Base-by-base conservation (phyloP, 257 asterid genomes). In the Nicotiana paniculata region DNA sequence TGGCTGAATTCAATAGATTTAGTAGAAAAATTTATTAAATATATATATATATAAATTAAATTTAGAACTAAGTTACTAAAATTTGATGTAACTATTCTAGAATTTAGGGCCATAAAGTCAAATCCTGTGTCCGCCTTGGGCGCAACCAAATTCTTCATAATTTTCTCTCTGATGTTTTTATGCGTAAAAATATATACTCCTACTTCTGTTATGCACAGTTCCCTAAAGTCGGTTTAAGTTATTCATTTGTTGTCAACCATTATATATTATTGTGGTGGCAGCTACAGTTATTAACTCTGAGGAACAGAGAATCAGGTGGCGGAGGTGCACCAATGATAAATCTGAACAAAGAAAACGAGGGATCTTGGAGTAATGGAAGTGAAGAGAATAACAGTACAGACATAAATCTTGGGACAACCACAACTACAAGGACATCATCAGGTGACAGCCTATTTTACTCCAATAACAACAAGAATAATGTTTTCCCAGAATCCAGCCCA, bases 361-460 rank as follows among this genome's bases (percentile, higher is more conserved):
- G 95, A 7, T 87, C 95, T 0, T 91, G 97, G 98, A 90, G 96
- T 89, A 90, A 90, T 62, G 97, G 88, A 79, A 93, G 95, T 77
- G 93, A 90, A n/a, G 90, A 83, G 85, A 90, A 90, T 28, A 90
- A 82, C 87, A 91, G 91, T 54, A 86, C 87, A 13, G 96, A 91
- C 33, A 89, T 91, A 51, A 91, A 91, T 77, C 86, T 93, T 24
- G 88, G 85, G 12, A 83, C 86, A 2, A 61, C 80, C 9, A 85
- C 87, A 33, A 84, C 84, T 21, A 81, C 92, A 12, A 75, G 90
- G 83, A 58, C 85, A 80, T 82, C 80, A 65, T 64, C 82, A 68
- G 39, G 81, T 51, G 57, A 58, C 70, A 48, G 81, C 33, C 57
- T 84, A 74, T 74, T 74, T 74, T 87, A 81, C 59, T 86, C 87